Evolutionary conservation across 2,329 filamentous ascomycete genomes (phyloP).

Genomic region (Pestalotiopsis sp.): DNA sequence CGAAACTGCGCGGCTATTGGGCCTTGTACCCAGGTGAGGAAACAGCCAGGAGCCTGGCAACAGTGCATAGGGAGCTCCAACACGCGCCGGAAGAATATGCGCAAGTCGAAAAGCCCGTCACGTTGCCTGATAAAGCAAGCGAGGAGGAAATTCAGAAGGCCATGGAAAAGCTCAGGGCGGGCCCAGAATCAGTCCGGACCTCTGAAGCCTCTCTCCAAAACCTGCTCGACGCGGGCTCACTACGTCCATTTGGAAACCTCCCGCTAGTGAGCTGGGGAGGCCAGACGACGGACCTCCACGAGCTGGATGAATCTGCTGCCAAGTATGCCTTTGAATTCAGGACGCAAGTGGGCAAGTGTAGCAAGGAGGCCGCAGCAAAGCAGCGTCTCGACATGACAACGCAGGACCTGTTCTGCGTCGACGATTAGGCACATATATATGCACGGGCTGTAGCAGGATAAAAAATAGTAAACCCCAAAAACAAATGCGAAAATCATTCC

Average conservation of each 20-base stretch:
- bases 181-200: constrained; percentile 41
- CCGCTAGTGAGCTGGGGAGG: constrained; percentile 71
- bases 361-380: constrained; percentile 32
- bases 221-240: constrained; percentile 44
- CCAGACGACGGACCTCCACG: constrained; percentile 38
- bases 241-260: constrained; percentile 49
- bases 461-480: background rate
- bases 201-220: constrained; percentile 53
- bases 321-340: constrained; percentile 64
- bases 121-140: constrained; percentile 27
- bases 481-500: constrained; percentile 18
- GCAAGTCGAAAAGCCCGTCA: constrained; percentile 19
- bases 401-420: constrained; percentile 68
- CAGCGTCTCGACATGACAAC: constrained; percentile 41
- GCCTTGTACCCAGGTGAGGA: constrained; percentile 75
- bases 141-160: constrained; percentile 28
- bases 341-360: constrained; percentile 68
- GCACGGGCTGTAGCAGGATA: background rate
- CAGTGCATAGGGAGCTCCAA: constrained; percentile 76
- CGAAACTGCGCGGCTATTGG: constrained; percentile 75
- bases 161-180: constrained; percentile 25
- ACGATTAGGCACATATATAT: constrained; percentile 18
- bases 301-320: constrained; percentile 46
- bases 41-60: constrained; percentile 61
- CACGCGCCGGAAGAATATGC: constrained; percentile 71